Conservation (phyloP, 2,329 filamentous ascomycete genomes). For the Sporothrix dimorphospora region DNA sequence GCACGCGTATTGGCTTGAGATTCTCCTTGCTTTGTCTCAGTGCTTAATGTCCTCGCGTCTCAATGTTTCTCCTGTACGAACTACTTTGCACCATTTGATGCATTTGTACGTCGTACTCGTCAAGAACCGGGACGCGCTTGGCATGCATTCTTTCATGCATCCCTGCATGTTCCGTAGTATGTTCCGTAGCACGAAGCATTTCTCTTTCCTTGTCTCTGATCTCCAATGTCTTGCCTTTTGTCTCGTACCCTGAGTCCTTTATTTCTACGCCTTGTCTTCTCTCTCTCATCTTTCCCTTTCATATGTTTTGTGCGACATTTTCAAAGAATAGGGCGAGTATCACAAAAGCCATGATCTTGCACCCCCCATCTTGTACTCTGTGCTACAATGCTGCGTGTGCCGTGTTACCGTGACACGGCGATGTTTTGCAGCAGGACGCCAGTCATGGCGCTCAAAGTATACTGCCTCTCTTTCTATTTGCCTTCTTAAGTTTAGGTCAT, state of each 20-base stretch:
- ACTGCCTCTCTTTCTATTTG: background rate
- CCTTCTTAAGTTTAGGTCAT: background rate
- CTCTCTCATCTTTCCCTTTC: background rate
- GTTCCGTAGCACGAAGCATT: slow-evolving; percentile 4
- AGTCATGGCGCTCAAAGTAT: background rate
- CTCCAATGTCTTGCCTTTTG: background rate
- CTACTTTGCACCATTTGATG: too few relatives aligned
- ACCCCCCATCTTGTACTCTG: background rate
- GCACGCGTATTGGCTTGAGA: background rate
- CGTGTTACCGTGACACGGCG: background rate
- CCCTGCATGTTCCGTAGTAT: background rate
- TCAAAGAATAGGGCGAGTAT: background rate
- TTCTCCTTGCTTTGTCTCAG: background rate
- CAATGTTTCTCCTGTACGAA: background rate
- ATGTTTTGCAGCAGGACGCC: background rate
- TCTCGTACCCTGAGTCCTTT: background rate
- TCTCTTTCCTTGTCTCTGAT: too few relatives aligned
- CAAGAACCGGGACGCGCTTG: background rate
- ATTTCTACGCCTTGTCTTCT: background rate
- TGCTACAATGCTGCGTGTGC: background rate
- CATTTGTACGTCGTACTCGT: too few relatives aligned
- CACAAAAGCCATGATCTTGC: background rate
- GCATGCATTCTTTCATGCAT: background rate
- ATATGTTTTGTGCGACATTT: background rate
- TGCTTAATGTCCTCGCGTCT: background rate